Conservation (phyloP, 1,284 basidiomycete genomes). For the Rhodotorula sp. region DNA sequence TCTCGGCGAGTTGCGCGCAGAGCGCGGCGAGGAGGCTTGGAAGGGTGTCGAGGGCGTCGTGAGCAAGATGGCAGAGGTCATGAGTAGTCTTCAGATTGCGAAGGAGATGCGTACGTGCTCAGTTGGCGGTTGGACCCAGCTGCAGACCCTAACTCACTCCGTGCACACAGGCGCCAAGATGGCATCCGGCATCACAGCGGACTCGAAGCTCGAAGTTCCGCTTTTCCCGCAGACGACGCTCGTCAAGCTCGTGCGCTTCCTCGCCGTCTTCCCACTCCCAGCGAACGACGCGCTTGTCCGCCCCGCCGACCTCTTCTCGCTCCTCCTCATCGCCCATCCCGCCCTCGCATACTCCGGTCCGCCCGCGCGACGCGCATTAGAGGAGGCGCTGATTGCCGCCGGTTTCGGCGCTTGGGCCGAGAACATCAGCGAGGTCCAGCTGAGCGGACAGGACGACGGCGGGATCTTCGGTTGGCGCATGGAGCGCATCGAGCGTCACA, state of each 20-base stretch:
- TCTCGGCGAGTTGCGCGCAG: not conserved
- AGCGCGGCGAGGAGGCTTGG: not conserved
- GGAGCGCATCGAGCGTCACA: not conserved
- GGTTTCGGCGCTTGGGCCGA: constrained; percentile 18
- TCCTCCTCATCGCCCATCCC: constrained; percentile 31
- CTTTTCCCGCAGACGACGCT: constrained; percentile 39
- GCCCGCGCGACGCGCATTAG: constrained; percentile 14
- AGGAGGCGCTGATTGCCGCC: constrained; percentile 11
- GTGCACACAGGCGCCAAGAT: constrained; percentile 23
- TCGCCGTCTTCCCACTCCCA: constrained; percentile 31
- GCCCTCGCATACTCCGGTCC: constrained; percentile 17
- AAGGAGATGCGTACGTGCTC: constrained; percentile 37
- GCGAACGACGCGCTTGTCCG: constrained; percentile 2
- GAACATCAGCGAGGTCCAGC: constrained; percentile 18
- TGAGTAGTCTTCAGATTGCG: constrained; percentile 24
- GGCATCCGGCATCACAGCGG: constrained; percentile 27
- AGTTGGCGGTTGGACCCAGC: no score
- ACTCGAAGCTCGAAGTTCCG: constrained; percentile 23
- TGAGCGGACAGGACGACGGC: not conserved
- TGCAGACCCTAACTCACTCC: not conserved
- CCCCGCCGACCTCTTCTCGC: constrained; percentile 8
- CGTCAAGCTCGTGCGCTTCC: constrained; percentile 31
- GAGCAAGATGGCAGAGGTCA: constrained; percentile 22
- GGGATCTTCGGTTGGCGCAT: constrained; percentile 34
- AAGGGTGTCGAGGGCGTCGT: constrained; percentile 3